Conservation (phyloP, 352 stramenopile species). For the Globisporangium mamillatum region DNA sequence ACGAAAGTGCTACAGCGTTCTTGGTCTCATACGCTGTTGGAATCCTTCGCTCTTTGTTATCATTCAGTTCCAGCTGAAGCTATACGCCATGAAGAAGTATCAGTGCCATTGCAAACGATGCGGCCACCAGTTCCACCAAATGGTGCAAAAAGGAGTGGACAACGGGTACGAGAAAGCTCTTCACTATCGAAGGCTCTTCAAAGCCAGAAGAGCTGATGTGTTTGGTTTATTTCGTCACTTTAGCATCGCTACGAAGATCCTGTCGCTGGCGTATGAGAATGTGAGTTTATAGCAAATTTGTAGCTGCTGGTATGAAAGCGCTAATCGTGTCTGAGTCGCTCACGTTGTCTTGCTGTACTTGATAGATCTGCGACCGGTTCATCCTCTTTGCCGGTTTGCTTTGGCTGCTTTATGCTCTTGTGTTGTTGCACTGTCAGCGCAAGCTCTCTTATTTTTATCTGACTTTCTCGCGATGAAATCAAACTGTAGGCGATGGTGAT, state of each 20-base stretch:
- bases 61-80: slow-evolving; percentile 75
- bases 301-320: slow-evolving; percentile 7
- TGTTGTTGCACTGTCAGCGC: neutral
- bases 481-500: slow-evolving; percentile 64
- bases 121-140: slow-evolving; percentile 62
- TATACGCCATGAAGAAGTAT: slow-evolving; percentile 86
- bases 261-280: slow-evolving; percentile 84
- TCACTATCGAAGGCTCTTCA: neutral
- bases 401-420: neutral
- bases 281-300: slow-evolving; percentile 25
- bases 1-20: neutral
- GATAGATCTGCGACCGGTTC: slow-evolving; percentile 77
- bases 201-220: neutral
- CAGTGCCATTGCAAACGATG: slow-evolving; percentile 64
- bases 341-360: slow-evolving; percentile 7
- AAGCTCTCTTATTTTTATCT: slow-evolving; percentile 4
- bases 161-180: slow-evolving; percentile 55
- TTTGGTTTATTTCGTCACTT: neutral
- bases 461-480: neutral
- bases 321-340: neutral
- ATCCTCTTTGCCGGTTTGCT: slow-evolving; percentile 72
- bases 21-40: neutral
- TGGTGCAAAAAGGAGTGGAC: slow-evolving; percentile 85
- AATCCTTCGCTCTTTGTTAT: neutral
- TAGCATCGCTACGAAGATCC: slow-evolving; percentile 85